A percentile compares a stretch with the other conserved stretches of the same genome.
phyloP scores from a whole-genome alignment of 345 rosid genomes.

The Rhizophora mangle region DNA sequence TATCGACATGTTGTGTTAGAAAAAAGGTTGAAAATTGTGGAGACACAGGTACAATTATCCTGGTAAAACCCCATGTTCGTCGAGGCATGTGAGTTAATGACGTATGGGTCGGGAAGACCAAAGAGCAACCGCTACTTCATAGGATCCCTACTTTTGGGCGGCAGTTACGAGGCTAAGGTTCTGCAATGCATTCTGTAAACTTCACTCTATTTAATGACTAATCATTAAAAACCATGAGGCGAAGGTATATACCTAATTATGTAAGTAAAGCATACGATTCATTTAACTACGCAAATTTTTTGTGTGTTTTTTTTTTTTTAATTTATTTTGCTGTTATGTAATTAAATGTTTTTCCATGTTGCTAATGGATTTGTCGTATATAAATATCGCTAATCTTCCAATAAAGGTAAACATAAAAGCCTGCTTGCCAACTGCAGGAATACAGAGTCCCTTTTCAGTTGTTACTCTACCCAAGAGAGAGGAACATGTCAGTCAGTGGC shows the following conservation, averaged over 20 bases:
- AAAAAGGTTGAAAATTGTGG: no score
- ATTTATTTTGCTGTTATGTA: no score
- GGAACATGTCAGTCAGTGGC: constrained; percentile 21
- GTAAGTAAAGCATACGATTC: no score
- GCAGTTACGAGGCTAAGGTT: constrained; percentile 24
- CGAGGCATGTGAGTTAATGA: not conserved
- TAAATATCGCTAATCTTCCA: not conserved
- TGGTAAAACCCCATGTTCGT: no score
- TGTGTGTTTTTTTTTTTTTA: no score
- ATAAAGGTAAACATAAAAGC: not conserved
- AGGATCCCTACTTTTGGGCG: constrained; percentile 41
- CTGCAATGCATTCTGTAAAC: not conserved
- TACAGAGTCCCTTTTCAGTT: constrained; percentile 9
- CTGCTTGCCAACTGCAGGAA: constrained; percentile 20
- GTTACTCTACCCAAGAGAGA: no score
- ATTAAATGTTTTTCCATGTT: no score
- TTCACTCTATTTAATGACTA: not conserved
- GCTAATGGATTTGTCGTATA: no score
- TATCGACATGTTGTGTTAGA: no score
- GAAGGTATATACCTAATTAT: no score
- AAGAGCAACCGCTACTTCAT: constrained; percentile 13
- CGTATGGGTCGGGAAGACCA: not conserved
- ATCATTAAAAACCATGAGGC: not conserved
- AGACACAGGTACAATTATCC: no score
- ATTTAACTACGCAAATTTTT: no score